Percentiles rank a stretch among this genome's conserved stretches.
Evolutionary conservation across 129 eudicot species (phyloP).

Genomic region (Logfia minima): DNA sequence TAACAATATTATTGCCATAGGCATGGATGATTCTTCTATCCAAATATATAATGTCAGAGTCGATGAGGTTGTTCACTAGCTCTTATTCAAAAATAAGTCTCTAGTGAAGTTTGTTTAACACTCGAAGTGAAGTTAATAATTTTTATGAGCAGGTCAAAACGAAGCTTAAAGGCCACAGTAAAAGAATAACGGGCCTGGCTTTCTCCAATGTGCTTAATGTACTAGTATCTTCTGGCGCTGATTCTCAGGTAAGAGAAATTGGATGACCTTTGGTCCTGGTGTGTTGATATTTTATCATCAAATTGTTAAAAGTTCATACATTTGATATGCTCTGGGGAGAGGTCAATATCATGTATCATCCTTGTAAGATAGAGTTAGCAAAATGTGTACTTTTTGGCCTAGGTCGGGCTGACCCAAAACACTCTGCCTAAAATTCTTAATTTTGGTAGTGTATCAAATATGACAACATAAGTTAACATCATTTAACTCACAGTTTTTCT

Average conservation of each 20-base stretch:
- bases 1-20: constrained; percentile 80
- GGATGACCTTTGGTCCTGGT: constrained; percentile 1
- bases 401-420: background rate
- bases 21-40: constrained; percentile 87
- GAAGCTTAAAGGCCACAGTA: constrained; percentile 78
- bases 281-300: background rate
- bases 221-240: constrained; percentile 84
- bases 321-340: background rate
- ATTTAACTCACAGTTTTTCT: background rate
- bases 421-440: background rate
- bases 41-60: constrained; percentile 77
- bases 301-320: background rate
- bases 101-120: background rate
- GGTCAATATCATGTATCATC: background rate
- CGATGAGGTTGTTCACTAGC: constrained; percentile 55
- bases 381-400: background rate
- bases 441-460: background rate
- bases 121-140: background rate
- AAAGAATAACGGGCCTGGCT: constrained; percentile 79
- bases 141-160: constrained; percentile 55
- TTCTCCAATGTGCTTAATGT: constrained; percentile 75
- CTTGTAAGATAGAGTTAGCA: background rate
- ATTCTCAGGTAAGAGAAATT: constrained; percentile 67
- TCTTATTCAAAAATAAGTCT: background rate
- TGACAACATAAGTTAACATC: background rate